Evolutionary conservation across 2,329 filamentous ascomycete species (phyloP), one percentile per base, ranked within the genome.

Genomic region (Dendrostoma leiphaemia): DNA sequence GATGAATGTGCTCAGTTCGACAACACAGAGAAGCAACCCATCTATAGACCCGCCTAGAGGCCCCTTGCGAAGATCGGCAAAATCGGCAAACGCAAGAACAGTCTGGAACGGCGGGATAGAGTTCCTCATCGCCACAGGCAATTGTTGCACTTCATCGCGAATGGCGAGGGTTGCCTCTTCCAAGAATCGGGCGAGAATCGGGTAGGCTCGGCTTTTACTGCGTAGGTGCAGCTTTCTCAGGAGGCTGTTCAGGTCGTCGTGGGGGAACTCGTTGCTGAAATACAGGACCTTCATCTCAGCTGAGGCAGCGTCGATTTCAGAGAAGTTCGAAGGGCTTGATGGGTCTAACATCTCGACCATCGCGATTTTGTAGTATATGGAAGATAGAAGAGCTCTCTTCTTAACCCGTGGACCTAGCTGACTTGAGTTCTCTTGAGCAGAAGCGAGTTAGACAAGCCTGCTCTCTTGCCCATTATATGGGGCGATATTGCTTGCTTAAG

Each of bases 231-330:
- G 61, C 3, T 64, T 60, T 8, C 75, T 73, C 41, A 73, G 65
- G 0, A 79, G 57, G 23, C 67, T 60, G 23, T 66, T 54, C 10
- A 78, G 58, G 55, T 78, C 71, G 32, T 77, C 74, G n/a, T 63
- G 66, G 0, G 76, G 76, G 49, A 79, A 75, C 57, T 79, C 74
- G 53, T 78, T 76, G 58, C 71, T 69, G 63, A 78, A 78, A 61
- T 71, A 76, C n/a, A 68, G 45, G 34, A 77, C 43, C 54, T 65
- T 66, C 62, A 69, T 67, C 46, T 60, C 64, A 51, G 15, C 13
- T 9, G 29, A 8, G 8, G 8, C 29, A 32, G 13, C 13, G n/a
- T n/a, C n/a, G n/a, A n/a, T n/a, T n/a, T n/a, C n/a, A n/a, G n/a
- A n/a, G n/a, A n/a, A n/a, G n/a, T n/a, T n/a, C n/a, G n/a, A n/a